phyloP scores from a whole-genome alignment of 2,329 filamentous ascomycete genomes.

The Coleophoma cylindrospora region DNA sequence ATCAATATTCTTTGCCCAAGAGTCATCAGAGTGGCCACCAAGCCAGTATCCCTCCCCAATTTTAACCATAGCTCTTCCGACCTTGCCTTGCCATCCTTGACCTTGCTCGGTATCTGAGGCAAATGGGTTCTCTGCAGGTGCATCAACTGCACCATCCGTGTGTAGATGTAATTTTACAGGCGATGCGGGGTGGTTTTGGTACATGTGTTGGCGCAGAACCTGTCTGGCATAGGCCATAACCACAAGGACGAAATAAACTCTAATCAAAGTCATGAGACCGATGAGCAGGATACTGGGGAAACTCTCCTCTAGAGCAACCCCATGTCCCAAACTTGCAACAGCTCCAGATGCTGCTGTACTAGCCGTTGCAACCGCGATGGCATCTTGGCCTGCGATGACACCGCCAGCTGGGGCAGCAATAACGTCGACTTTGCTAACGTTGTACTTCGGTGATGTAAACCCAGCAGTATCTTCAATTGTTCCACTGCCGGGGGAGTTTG shows the following conservation, averaged over 20 bases:
- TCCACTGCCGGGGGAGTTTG: slow-evolving; percentile 27
- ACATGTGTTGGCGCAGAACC: slow-evolving; percentile 66
- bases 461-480: slow-evolving; percentile 56
- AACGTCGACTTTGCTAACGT: slow-evolving; percentile 52
- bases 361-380: slow-evolving; percentile 38
- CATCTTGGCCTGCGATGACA: slow-evolving; percentile 42
- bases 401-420: slow-evolving; percentile 40
- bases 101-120: slow-evolving; percentile 65
- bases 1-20: slow-evolving; percentile 62
- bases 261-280: slow-evolving; percentile 64
- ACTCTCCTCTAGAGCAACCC: slow-evolving; percentile 60
- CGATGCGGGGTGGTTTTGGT: slow-evolving; percentile 31
- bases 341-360: slow-evolving; percentile 30
- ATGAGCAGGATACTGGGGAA: slow-evolving; percentile 77
- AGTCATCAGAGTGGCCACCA: slow-evolving; percentile 55
- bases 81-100: slow-evolving; percentile 70
- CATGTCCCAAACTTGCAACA: slow-evolving; percentile 51
- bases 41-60: slow-evolving; percentile 79
- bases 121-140: slow-evolving; percentile 64
- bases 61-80: slow-evolving; percentile 75
- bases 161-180: slow-evolving; percentile 22
- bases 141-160: slow-evolving; percentile 31
- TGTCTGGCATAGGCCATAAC: slow-evolving; percentile 79
- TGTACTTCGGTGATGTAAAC: slow-evolving; percentile 59
- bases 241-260: slow-evolving; percentile 79